Base-by-base conservation (phyloP, 495 filamentous ascomycete genomes). In the Beverwykella pulmonaria region DNA sequence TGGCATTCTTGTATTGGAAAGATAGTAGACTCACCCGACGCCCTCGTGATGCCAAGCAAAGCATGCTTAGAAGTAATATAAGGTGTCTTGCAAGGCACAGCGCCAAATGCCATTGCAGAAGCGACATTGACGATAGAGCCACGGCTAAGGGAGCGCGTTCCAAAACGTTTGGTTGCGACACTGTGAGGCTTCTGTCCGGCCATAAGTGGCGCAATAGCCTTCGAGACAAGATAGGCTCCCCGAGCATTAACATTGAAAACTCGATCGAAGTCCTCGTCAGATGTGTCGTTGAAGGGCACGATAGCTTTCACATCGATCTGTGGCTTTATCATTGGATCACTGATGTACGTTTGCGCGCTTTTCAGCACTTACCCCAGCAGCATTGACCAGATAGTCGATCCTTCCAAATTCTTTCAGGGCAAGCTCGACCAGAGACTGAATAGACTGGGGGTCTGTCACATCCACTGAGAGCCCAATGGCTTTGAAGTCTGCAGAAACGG, bases 341-440 rank as follows among this genome's bases (percentile, higher is more conserved):
- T n/a, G n/a, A n/a, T n/a, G n/a, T n/a, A n/a, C n/a, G n/a, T n/a
- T n/a, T n/a, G n/a, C n/a, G n/a, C n/a, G n/a, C n/a, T n/a, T n/a
- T n/a, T n/a, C n/a, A 12, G 30, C 4, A 68, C 65, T 36, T 34
- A 68, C 67, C 23, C 67, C 67, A 19, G 67, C 67, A 46, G n/a
- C 15, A 20, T 69, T 53, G 6, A 65, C 67, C 10, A 56, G 14
- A 53, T 65, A 69, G 25, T 69, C 67, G 29, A 69, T 55, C n/a
- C 53, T 53, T 25, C 67, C 67, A 48, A 59, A 60, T 32, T 59
- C 61, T 12, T 55, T 46, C 12, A 65, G 1, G 17, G 61, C 50
- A 7, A 44, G 1, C 0, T 58, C 52, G 22, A 58, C 44, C 50
- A 68, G 27, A 14, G 3, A 6, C 26, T 54, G 19, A 1, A 59